Conservation (phyloP, 2,329 filamentous ascomycete genomes). For the Penicillium sp. region DNA sequence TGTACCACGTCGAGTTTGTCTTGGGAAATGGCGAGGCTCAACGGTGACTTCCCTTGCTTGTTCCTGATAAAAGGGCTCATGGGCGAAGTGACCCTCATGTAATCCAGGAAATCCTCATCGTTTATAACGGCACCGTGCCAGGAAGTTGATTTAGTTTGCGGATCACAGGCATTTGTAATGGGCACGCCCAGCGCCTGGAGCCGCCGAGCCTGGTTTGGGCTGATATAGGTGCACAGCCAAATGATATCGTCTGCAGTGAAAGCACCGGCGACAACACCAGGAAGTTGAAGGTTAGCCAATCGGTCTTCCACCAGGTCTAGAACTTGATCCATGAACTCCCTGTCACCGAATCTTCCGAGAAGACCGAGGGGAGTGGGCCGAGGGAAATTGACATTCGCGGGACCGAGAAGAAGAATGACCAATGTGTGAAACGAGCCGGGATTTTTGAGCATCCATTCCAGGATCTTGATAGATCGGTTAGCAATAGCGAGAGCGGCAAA, state of each 20-base stretch:
- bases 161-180: background rate
- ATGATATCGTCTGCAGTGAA: background rate
- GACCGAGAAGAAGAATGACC: background rate
- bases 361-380: background rate
- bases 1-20: background rate
- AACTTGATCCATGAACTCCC: background rate
- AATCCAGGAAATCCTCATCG: background rate
- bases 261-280: background rate
- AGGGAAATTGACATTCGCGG: background rate
- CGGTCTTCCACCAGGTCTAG: background rate
- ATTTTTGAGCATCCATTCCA: conserved; percentile 15
- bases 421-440: background rate
- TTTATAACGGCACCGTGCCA: conserved; percentile 6
- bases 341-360: background rate
- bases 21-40: background rate
- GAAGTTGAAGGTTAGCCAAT: background rate
- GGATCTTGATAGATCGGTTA: conserved; percentile 8
- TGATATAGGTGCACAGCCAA: background rate
- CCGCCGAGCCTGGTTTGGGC: background rate
- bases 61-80: background rate
- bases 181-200: background rate
- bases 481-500: conserved; percentile 19
- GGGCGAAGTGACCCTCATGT: background rate
- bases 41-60: background rate
- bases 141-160: background rate